phyloP scores from a whole-genome alignment of 2,329 filamentous ascomycete species.

The Pleoardoris graminearum region DNA sequence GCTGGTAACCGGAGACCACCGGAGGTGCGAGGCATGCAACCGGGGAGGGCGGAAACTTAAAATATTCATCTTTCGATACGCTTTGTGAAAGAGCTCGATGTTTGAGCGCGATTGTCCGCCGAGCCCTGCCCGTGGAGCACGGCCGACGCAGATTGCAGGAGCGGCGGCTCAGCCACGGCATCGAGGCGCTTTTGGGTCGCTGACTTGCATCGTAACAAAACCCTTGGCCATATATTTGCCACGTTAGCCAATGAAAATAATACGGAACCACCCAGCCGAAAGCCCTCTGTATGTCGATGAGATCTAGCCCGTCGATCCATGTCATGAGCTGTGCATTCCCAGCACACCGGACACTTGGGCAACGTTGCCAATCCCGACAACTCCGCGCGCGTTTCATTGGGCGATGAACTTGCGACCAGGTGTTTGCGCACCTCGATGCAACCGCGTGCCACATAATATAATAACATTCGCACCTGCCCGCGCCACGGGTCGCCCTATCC shows the following conservation, averaged over 20 bases:
- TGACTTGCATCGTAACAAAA: too few relatives aligned
- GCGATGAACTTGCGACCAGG: background rate
- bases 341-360: background rate
- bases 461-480: conserved; percentile 8
- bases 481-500: background rate
- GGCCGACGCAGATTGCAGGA: background rate
- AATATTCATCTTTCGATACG: background rate
- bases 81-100: background rate
- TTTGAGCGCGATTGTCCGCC: background rate
- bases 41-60: too few relatives aligned
- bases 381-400: background rate
- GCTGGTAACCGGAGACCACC: too few relatives aligned
- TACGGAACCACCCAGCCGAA: background rate
- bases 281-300: background rate
- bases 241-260: background rate
- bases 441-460: conserved; percentile 7
- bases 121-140: background rate
- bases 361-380: background rate
- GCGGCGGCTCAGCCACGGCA: background rate
- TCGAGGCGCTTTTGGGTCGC: too few relatives aligned
- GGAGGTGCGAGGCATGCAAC: too few relatives aligned
- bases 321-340: background rate
- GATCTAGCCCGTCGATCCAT: background rate
- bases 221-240: too few relatives aligned
- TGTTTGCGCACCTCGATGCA: background rate